Evolutionary conservation across 305 asterid species (phyloP).

Genomic region (Plantago lanceolata): DNA sequence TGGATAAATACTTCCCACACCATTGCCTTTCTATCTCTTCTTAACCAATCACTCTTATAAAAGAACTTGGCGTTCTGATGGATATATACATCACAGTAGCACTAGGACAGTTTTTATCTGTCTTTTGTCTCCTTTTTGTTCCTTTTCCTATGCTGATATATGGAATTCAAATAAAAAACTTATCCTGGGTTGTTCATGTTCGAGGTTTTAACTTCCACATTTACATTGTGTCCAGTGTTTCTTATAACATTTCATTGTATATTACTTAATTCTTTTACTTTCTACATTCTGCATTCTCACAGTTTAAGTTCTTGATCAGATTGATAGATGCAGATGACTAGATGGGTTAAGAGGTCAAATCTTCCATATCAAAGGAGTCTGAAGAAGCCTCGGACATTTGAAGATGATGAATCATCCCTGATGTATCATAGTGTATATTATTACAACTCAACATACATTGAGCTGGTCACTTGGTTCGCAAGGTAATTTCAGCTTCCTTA

Average conservation of each 20-base stretch:
- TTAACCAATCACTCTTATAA: neutral
- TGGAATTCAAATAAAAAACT: neutral
- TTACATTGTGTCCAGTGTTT: slow-evolving; percentile 1
- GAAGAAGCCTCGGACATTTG: slow-evolving; percentile 11
- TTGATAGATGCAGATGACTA: slow-evolving; percentile 20
- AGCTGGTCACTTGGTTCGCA: slow-evolving; percentile 16
- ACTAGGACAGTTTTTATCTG: neutral
- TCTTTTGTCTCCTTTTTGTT: too few relatives aligned
- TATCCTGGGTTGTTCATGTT: neutral
- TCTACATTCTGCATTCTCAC: slow-evolving; percentile 19
- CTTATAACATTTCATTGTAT: slow-evolving; percentile 12
- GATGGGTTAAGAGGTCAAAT: slow-evolving; percentile 11
- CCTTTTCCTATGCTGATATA: neutral
- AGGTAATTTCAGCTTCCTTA: slow-evolving; percentile 22
- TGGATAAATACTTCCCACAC: neutral
- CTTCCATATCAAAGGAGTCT: slow-evolving; percentile 19
- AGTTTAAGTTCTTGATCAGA: slow-evolving; percentile 25
- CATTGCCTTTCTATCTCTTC: neutral
- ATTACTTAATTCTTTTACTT: slow-evolving; percentile 1
- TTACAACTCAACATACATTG: slow-evolving; percentile 11
- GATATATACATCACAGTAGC: neutral
- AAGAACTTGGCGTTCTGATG: neutral
- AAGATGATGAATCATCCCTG: slow-evolving; percentile 18
- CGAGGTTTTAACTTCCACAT: slow-evolving; percentile 4
- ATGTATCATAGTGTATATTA: slow-evolving; percentile 21